These are phyloP conservation scores for Debaryomyces tyrocola DNA, from an alignment of 805 yeast species.

Conservation along the genomic window DNA sequence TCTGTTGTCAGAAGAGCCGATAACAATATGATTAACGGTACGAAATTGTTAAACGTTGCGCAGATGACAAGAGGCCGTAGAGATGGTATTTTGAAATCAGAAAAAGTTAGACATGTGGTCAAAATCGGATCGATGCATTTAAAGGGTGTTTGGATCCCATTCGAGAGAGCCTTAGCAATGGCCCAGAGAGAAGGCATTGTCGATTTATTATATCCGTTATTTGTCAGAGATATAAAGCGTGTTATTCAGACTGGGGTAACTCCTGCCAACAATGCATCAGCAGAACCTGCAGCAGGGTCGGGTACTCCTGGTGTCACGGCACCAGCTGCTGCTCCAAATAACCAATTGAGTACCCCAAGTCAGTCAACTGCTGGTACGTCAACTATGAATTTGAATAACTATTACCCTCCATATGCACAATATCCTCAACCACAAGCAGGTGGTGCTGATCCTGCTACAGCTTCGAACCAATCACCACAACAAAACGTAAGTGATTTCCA, in stretches of 20 bases:
- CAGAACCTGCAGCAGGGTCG: constrained; percentile 8
- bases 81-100: constrained; percentile 80
- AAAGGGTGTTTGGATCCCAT: constrained; percentile 90
- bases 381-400: constrained; percentile 6
- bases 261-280: constrained; percentile 21
- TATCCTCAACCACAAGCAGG: constrained; percentile 6
- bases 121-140: constrained; percentile 86
- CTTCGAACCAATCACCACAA: constrained; percentile 10
- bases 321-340: constrained; percentile 8
- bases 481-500: constrained; percentile 2
- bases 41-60: constrained; percentile 78
- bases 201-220: constrained; percentile 64
- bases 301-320: constrained; percentile 11
- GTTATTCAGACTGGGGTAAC: constrained; percentile 48
- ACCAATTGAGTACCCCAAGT: constrained; percentile 5
- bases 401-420: constrained; percentile 13
- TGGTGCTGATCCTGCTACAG: constrained; percentile 5
- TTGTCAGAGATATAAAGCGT: constrained; percentile 71
- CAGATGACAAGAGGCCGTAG: constrained; percentile 86
- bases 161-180: constrained; percentile 77
- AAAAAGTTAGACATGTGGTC: constrained; percentile 74
- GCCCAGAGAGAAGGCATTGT: constrained; percentile 78
- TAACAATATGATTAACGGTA: constrained; percentile 83
- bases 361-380: background rate
- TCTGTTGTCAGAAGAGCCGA: constrained; percentile 83